These are phyloP conservation scores for Gamarada debralockiae DNA, from an alignment of 495 filamentous ascomycete genomes.

Conservation along the genomic window DNA sequence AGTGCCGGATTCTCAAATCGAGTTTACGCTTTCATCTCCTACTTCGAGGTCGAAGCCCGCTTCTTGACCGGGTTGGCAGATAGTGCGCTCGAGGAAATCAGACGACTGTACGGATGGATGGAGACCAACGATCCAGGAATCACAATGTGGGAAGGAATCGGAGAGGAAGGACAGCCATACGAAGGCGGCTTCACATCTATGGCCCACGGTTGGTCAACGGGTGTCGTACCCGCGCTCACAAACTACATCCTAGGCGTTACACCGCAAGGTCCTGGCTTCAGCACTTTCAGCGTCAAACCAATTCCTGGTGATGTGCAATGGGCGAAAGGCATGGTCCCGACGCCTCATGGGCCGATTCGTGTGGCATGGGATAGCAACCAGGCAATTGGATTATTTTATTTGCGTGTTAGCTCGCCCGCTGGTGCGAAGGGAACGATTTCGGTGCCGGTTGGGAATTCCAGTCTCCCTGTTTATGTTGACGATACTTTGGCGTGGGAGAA, in stretches of 20 bases:
- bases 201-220: conserved; percentile 40
- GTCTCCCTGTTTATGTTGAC: conserved; percentile 12
- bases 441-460: conserved; percentile 13
- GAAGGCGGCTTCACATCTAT: conserved; percentile 35
- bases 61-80: conserved; percentile 30
- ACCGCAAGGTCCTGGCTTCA: conserved; percentile 36
- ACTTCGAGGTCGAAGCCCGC: conserved; percentile 43
- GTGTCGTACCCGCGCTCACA: conserved; percentile 32
- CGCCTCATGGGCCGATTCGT: conserved; percentile 30
- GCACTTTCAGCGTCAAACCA: conserved; percentile 32
- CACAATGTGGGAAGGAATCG: conserved; percentile 42
- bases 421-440: conserved; percentile 24
- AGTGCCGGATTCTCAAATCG: conserved; percentile 31
- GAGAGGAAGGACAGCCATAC: conserved; percentile 31
- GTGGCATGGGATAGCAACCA: conserved; percentile 32
- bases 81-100: conserved; percentile 37
- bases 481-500: conserved; percentile 3
- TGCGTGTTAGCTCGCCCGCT: conserved; percentile 21
- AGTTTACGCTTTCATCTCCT: conserved; percentile 49
- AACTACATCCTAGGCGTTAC: conserved; percentile 39
- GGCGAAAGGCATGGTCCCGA: conserved; percentile 38
- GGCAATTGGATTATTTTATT: conserved; percentile 8
- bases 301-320: conserved; percentile 30
- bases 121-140: conserved; percentile 36
- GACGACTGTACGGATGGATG: conserved; percentile 44